Percentiles rank a stretch among this genome's conserved stretches.
phyloP scores from a whole-genome alignment of 768 basidiomycete genomes.

The Naganishia antarctica region DNA sequence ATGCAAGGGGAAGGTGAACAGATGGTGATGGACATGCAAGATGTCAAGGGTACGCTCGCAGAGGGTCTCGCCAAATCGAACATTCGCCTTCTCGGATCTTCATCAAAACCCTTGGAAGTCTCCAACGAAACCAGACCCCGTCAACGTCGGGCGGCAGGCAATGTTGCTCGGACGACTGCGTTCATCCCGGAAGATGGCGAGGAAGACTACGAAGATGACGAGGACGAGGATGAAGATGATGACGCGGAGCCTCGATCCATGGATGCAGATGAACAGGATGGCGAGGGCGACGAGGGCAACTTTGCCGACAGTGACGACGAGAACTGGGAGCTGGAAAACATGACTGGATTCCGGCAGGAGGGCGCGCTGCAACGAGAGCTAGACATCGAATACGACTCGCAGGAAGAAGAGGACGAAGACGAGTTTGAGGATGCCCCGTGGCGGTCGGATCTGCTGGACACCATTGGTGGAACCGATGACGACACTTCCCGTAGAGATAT shows the following conservation, averaged over 20 bases:
- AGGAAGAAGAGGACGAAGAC: conserved; percentile 51
- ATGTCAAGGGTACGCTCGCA: conserved; percentile 72
- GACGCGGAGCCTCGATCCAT: conserved; percentile 34
- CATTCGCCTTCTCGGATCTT: conserved; percentile 77
- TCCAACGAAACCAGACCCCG: conserved; percentile 41
- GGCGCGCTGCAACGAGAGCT: conserved; percentile 55
- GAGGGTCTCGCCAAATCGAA: conserved; percentile 74
- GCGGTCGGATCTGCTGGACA: conserved; percentile 26
- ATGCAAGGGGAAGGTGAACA: conserved; percentile 87
- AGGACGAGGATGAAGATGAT: conserved; percentile 39
- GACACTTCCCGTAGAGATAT: conserved; percentile 60
- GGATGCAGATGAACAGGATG: conserved; percentile 32
- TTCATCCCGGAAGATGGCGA: conserved; percentile 39
- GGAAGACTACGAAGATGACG: conserved; percentile 45
- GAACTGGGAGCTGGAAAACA: conserved; percentile 44
- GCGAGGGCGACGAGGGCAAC: conserved; percentile 38
- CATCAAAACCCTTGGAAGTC: conserved; percentile 61
- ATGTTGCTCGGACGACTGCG: conserved; percentile 29
- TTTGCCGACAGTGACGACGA: conserved; percentile 46
- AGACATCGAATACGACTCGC: conserved; percentile 51
- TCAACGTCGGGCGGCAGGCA: conserved; percentile 48
- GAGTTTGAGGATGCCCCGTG: conserved; percentile 39
- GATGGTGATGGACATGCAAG: conserved; percentile 97
- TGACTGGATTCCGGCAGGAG: conserved; percentile 56
- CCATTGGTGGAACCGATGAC: conserved; percentile 6